Evolutionary conservation across 345 rosid species (phyloP).

Genomic region (Eucalyptus camaldulensis): DNA sequence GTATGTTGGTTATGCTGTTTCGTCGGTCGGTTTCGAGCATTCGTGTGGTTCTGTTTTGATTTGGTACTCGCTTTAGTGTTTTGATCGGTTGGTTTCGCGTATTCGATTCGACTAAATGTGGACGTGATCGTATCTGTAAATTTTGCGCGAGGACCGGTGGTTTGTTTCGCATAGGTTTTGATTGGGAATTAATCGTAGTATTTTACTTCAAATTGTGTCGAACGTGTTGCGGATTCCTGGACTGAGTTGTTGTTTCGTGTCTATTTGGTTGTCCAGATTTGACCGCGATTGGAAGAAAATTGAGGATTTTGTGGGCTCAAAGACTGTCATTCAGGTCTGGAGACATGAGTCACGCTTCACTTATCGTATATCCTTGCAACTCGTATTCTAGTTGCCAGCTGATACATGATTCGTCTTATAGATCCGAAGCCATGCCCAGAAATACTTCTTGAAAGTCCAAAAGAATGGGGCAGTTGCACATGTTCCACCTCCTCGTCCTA

Average conservation of each 20-base stretch:
- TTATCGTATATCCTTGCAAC: background rate
- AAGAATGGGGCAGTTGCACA: constrained; percentile 87
- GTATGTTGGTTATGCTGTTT: background rate
- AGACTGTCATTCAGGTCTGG: constrained; percentile 93
- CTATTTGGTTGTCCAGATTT: constrained; percentile 33
- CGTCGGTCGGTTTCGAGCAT: background rate
- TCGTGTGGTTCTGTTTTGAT: background rate
- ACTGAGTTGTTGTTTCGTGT: background rate
- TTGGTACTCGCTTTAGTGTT: background rate
- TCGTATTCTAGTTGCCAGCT: background rate
- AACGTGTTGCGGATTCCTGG: background rate
- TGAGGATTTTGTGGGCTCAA: constrained; percentile 96
- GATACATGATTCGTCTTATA: constrained; percentile 11
- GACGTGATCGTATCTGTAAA: background rate
- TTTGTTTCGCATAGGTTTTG: background rate
- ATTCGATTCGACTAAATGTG: background rate
- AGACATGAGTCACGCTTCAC: background rate
- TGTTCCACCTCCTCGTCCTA: constrained; percentile 97
- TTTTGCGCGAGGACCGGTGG: background rate
- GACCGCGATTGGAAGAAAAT: constrained; percentile 99
- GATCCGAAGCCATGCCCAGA: constrained; percentile 99
- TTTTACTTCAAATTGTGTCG: background rate
- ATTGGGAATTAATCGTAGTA: background rate
- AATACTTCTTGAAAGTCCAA: constrained; percentile 93
- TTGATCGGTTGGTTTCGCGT: background rate